Evolutionary conservation across 2,329 filamentous ascomycete species (phyloP), one percentile per base, ranked within the genome.

Genomic region (Thelonectria rubi): DNA sequence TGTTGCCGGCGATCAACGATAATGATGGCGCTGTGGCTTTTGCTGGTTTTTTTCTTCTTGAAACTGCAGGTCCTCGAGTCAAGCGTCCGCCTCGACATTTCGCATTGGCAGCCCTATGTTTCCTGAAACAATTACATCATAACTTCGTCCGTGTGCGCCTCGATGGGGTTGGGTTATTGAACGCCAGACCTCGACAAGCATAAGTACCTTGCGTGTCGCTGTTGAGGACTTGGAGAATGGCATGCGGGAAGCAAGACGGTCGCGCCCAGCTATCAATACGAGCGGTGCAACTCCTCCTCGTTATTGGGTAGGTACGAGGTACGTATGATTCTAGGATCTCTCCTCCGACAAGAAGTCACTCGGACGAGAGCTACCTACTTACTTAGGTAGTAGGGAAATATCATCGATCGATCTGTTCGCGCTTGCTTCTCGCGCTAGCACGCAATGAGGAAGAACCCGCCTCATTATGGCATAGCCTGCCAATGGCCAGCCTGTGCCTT

Each of bases 1-100:
- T 56, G 54, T 50, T 50, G 46, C 54, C 46, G 46, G 30, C 46
- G 32, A 50, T 56, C 34, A 50, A 56, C 20, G 15, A 37, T 14
- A 26, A n/a, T 43, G n/a, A 43, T 18, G n/a, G 40, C 40, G 18
- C n/a, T 3, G 34, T 37, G 34, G 17, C n/a, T 20, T 30, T 30
- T 30, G 8, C 26, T 9, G 26, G 7, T 5, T 30, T 30, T 5
- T 30, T 9, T 30, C 10, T 30, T 5, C 2, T 11, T 12, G 18
- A 15, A 51, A 57, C 20, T 45, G 46, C 34, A 39, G 32, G 37
- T 32, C 39, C 46, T 51, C 55, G 18, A 45, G 20, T 50, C 55
- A 30, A 37, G 26, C 17, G 17, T 37, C 26, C 4, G 26, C 26
- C 46, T 50, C n/a, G 47, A 37, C 12, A 34, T 14, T 15, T 37